Evolutionary conservation across 208 protist species (phyloP).

Genomic region (Leishmania gerbilli): DNA sequence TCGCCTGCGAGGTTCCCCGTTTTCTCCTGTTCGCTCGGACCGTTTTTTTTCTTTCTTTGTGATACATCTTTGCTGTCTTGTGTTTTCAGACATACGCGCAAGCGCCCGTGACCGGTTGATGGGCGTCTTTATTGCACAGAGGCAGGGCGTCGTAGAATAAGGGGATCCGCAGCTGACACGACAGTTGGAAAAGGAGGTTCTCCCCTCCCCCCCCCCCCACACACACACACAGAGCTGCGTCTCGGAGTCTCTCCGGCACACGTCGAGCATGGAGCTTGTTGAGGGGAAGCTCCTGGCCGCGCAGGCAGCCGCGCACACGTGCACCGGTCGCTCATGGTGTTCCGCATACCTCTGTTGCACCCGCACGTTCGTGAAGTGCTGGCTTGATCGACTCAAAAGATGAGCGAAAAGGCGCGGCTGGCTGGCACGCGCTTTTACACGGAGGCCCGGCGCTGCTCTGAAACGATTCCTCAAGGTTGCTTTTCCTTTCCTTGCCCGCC

Average conservation of each 20-base stretch:
- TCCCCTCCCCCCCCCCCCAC: neutral
- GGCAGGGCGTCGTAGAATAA: neutral
- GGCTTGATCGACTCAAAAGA: neutral
- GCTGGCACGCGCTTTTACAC: too few relatives aligned
- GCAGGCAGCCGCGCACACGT: neutral
- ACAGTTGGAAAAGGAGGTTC: neutral
- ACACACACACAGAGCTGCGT: neutral
- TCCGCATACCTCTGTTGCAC: too few relatives aligned
- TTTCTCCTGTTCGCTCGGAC: neutral
- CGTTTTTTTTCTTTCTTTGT: too few relatives aligned
- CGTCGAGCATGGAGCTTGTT: neutral
- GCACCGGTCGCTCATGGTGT: neutral
- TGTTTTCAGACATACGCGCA: neutral
- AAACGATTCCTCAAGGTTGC: neutral
- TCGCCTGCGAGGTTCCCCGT: neutral
- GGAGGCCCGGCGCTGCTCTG: neutral
- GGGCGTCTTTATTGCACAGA: neutral
- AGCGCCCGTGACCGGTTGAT: neutral
- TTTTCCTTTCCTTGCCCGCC: neutral
- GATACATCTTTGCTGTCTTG: neutral
- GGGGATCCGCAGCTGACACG: neutral
- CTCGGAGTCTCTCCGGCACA: neutral
- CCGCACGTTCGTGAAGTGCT: neutral
- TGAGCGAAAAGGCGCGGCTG: neutral
- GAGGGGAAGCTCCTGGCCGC: neutral